These are phyloP conservation scores for Russula sp. DNA, from an alignment of 768 basidiomycete species.

Conservation along the genomic window DNA sequence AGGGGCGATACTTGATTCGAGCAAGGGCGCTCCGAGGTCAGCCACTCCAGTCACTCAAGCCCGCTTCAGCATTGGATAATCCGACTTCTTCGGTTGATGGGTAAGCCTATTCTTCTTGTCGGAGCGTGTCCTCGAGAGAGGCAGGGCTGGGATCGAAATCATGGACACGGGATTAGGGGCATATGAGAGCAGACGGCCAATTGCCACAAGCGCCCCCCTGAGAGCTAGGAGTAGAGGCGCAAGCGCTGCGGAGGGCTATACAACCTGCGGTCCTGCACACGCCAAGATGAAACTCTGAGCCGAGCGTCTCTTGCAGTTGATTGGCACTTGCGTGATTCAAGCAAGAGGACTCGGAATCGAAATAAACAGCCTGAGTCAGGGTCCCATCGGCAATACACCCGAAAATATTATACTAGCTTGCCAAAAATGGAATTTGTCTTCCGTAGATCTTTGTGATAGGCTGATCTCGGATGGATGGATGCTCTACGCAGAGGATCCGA, in stretches of 20 bases:
- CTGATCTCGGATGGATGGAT: no score
- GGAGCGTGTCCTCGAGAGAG: background rate
- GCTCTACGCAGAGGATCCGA: background rate
- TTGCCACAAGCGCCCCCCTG: background rate
- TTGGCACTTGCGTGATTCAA: background rate
- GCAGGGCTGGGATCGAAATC: background rate
- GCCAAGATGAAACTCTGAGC: background rate
- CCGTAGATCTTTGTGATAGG: background rate
- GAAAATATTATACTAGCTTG: background rate
- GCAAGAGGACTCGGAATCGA: background rate
- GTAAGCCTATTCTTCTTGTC: background rate
- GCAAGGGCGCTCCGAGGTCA: background rate
- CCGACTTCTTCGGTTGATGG: conserved; percentile 14
- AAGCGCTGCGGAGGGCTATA: background rate
- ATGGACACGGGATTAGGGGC: conserved; percentile 1
- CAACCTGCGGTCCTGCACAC: background rate
- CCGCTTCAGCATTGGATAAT: background rate
- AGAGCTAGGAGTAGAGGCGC: background rate
- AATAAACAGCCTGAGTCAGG: no score
- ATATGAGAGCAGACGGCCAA: background rate
- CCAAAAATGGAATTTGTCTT: background rate
- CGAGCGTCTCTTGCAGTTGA: background rate
- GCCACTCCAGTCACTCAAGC: background rate
- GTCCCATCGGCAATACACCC: background rate
- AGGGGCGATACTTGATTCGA: background rate